Percentiles rank a stretch among this genome's conserved stretches.
Evolutionary conservation across 139 green algal species (phyloP).

Genomic region (Chlorella vulgaris): DNA sequence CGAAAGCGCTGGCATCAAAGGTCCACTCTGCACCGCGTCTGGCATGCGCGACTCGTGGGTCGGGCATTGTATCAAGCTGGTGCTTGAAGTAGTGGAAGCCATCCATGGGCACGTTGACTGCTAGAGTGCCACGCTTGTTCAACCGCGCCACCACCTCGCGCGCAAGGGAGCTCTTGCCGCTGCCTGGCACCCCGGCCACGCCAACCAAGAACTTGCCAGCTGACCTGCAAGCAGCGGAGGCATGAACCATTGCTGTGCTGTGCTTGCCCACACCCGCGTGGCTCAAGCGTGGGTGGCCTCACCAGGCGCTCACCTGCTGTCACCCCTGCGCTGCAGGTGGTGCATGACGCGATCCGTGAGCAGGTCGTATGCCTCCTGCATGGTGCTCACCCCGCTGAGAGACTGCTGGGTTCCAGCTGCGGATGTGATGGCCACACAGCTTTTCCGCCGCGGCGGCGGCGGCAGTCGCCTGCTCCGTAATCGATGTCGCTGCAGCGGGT

Average conservation of each 20-base stretch:
- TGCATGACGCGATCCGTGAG: slow-evolving; percentile 23
- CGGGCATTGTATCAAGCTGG: slow-evolving; percentile 80
- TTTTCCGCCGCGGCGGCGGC: no score
- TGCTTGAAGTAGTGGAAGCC: slow-evolving; percentile 83
- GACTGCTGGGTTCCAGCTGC: no score
- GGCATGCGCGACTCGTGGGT: slow-evolving; percentile 69
- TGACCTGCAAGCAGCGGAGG: not conserved
- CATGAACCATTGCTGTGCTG: not conserved
- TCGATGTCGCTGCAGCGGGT: no score
- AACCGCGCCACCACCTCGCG: slow-evolving; percentile 51
- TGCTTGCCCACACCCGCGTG: no score
- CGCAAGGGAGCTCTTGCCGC: slow-evolving; percentile 82
- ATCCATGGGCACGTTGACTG: slow-evolving; percentile 66
- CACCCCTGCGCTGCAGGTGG: not conserved
- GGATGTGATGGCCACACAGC: not conserved
- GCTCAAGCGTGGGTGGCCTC: no score
- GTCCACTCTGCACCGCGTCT: slow-evolving; percentile 82
- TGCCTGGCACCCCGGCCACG: slow-evolving; percentile 79
- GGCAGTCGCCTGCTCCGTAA: no score
- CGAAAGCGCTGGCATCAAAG: slow-evolving; percentile 80
- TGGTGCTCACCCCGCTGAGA: slow-evolving; percentile 10
- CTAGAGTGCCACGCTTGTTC: slow-evolving; percentile 54
- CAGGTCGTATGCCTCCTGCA: slow-evolving; percentile 32
- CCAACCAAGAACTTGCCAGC: slow-evolving; percentile 68
- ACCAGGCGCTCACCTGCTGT: not conserved